A percentile compares a stretch with the other conserved stretches of the same genome.
These are phyloP conservation scores for Boletus sensibilis DNA, from an alignment of 768 basidiomycete genomes.

Conservation along the genomic window DNA sequence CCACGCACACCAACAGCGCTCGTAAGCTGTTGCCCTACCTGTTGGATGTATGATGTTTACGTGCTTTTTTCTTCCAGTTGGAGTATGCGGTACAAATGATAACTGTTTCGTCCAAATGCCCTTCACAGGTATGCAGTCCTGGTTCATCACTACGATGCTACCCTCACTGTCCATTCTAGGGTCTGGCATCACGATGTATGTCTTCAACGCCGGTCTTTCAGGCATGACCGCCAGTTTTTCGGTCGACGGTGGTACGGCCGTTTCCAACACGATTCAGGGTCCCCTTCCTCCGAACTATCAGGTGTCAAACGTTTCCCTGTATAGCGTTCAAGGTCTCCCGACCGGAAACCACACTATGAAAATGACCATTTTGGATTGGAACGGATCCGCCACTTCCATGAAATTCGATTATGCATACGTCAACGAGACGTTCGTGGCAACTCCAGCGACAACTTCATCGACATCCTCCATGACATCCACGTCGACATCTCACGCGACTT, in stretches of 20 bases:
- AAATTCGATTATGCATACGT: slow-evolving; percentile 29
- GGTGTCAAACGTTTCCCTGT: slow-evolving; percentile 22
- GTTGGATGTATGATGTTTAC: background rate
- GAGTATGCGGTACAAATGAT: slow-evolving; percentile 10
- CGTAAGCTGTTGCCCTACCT: slow-evolving; percentile 9
- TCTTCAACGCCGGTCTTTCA: slow-evolving; percentile 18
- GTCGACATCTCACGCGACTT: background rate
- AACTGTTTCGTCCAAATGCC: slow-evolving; percentile 21
- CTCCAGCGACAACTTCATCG: slow-evolving; percentile 1
- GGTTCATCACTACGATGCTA: background rate
- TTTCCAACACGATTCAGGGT: background rate
- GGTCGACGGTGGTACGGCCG: slow-evolving; percentile 12
- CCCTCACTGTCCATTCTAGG: slow-evolving; percentile 9
- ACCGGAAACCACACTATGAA: slow-evolving; percentile 17
- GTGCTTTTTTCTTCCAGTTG: slow-evolving; percentile 6
- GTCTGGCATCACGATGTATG: slow-evolving; percentile 29
- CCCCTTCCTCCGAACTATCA: slow-evolving; percentile 20
- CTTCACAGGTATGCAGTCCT: slow-evolving; percentile 15
- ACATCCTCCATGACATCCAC: background rate
- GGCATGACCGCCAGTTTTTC: slow-evolving; percentile 26
- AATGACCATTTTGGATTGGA: slow-evolving; percentile 26
- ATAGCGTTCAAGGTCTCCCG: slow-evolving; percentile 15
- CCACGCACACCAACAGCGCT: slow-evolving; percentile 6
- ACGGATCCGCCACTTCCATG: slow-evolving; percentile 16
- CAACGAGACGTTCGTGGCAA: slow-evolving; percentile 22